Conservation (phyloP, 2,329 filamentous ascomycete species). For the Aureobasidium pullulans region DNA sequence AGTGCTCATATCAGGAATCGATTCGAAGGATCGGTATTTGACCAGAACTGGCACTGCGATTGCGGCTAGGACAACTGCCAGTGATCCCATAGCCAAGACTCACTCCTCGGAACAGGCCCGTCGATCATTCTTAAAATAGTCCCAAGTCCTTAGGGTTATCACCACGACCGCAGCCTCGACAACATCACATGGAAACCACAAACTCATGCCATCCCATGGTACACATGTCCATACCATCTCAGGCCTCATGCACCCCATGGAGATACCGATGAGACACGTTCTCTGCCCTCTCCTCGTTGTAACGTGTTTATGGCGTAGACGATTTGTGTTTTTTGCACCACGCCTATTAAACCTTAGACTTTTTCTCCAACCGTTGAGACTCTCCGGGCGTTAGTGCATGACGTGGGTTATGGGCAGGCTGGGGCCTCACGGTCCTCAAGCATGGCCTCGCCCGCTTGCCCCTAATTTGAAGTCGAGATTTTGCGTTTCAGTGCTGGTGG, state of each 20-base stretch:
- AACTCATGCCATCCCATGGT: not conserved
- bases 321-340: not conserved
- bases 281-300: no score
- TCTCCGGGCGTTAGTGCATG: not conserved
- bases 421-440: not conserved
- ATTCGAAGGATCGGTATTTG: no score
- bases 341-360: not conserved
- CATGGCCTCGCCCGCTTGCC: not conserved
- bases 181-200: not conserved
- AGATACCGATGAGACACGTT: not conserved
- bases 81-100: not conserved
- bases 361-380: not conserved
- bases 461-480: not conserved
- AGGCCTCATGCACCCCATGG: not conserved
- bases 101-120: not conserved
- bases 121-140: conserved; percentile 9
- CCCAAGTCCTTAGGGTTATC: not conserved
- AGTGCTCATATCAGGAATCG: no score
- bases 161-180: not conserved
- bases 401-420: not conserved
- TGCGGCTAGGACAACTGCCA: not conserved
- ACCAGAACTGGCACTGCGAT: not conserved
- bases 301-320: not conserved
- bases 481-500: not conserved
- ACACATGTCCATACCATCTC: not conserved